Conservation (phyloP, 148 eudicot genomes). For the Amaranthus cruentus region DNA sequence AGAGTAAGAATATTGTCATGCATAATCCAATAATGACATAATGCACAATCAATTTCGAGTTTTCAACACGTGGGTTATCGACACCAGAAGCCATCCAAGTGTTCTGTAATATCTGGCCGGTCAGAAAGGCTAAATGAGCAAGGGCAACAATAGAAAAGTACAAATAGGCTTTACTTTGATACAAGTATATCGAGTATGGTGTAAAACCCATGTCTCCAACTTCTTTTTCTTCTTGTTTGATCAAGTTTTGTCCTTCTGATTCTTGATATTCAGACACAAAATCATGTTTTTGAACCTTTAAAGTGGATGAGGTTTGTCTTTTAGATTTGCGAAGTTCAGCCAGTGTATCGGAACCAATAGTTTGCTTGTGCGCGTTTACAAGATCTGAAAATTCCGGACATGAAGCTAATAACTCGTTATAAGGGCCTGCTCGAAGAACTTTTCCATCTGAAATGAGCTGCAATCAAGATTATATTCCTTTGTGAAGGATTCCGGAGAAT, state of each 20-base stretch:
- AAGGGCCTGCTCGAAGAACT: conserved; percentile 58
- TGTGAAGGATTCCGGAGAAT: not conserved
- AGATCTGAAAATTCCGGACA: conserved; percentile 63
- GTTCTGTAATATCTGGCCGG: conserved; percentile 62
- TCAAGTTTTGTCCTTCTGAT: conserved; percentile 50
- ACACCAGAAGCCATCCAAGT: conserved; percentile 93
- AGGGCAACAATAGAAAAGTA: conserved; percentile 44
- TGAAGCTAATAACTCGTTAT: conserved; percentile 49
- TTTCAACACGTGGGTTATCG: conserved; percentile 51
- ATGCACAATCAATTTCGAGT: conserved; percentile 49
- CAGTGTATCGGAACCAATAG: conserved; percentile 62
- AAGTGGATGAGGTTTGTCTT: conserved; percentile 22
- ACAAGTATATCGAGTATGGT: conserved; percentile 62
- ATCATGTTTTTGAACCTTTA: conserved; percentile 35
- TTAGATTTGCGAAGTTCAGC: conserved; percentile 31
- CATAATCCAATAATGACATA: conserved; percentile 57
- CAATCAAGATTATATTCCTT: not conserved
- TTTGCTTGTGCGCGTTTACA: conserved; percentile 85
- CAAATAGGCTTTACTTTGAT: conserved; percentile 56
- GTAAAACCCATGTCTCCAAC: conserved; percentile 72
- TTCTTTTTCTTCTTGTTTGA: conserved; percentile 76
- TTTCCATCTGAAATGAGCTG: conserved; percentile 94
- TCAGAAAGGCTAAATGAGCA: conserved; percentile 43
- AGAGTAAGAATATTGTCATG: conserved; percentile 37
- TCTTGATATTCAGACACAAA: conserved; percentile 24